phyloP scores from a whole-genome alignment of 352 stramenopile genomes.

The Hyaloperonospora brassicae region DNA sequence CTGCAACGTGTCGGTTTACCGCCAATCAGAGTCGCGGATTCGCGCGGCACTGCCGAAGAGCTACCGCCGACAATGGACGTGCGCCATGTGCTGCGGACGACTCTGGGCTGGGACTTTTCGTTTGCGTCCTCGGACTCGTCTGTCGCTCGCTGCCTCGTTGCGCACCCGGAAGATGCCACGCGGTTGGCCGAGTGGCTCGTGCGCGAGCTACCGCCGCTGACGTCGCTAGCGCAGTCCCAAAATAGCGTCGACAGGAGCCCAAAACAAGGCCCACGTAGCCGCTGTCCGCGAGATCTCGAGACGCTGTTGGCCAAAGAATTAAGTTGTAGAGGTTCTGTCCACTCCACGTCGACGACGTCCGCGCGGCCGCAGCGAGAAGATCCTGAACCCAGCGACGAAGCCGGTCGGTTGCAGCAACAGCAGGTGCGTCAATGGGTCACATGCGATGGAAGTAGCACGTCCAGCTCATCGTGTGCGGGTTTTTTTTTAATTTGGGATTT shows the following conservation, averaged over 20 bases:
- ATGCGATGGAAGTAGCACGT: too few species aligned
- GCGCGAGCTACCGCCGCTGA: conserved; percentile 21
- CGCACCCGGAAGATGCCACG: conserved; percentile 21
- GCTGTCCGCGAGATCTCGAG: conserved; percentile 21
- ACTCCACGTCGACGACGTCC: not conserved
- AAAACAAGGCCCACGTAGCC: conserved; percentile 3
- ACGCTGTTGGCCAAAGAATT: conserved; percentile 39
- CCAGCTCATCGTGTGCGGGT: too few species aligned
- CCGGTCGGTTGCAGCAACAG: too few species aligned
- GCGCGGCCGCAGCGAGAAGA: too few species aligned
- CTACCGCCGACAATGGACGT: conserved; percentile 26
- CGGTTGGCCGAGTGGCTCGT: conserved; percentile 43
- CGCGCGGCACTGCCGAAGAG: conserved; percentile 11
- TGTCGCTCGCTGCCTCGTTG: conserved; percentile 44
- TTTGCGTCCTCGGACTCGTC: conserved; percentile 36
- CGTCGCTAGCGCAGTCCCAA: not conserved
- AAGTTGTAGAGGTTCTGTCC: conserved; percentile 6
- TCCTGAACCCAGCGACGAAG: too few species aligned
- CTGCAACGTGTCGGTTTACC: not conserved
- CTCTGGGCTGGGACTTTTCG: conserved; percentile 43
- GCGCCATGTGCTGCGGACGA: conserved; percentile 23
- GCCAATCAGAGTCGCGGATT: conserved; percentile 13
- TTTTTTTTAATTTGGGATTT: too few species aligned
- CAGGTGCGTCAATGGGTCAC: too few species aligned
- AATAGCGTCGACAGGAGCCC: not conserved